These are phyloP conservation scores for Neurospora tetrasperma DNA, from an alignment of 495 filamentous ascomycete species.

Conservation along the genomic window DNA sequence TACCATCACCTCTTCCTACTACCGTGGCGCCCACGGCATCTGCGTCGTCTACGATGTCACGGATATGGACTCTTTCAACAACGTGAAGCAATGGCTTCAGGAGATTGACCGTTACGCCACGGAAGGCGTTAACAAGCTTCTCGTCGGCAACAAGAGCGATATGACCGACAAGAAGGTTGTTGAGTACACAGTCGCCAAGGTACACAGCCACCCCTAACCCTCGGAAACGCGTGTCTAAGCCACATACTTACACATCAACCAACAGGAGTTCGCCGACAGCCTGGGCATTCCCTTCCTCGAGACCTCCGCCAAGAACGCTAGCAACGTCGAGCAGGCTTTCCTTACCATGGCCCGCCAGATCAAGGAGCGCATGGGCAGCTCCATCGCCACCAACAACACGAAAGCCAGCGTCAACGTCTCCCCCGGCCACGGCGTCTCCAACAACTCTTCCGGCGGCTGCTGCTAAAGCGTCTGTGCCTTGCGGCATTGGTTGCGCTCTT, in stretches of 20 bases:
- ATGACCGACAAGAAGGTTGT: conserved; percentile 99
- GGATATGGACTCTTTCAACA: conserved; percentile 99
- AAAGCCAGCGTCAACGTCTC: conserved; percentile 95
- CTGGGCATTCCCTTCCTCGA: conserved; percentile 99
- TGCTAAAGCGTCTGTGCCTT: conserved; percentile 52
- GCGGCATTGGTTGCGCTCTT: conserved; percentile 9
- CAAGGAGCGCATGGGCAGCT: conserved; percentile 99
- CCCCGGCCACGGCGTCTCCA: conserved; percentile 87
- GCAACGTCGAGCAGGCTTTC: conserved; percentile 99
- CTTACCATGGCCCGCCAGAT: conserved; percentile 99
- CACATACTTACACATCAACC: conserved; percentile 6
- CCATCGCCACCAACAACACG: conserved; percentile 86
- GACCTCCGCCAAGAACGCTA: conserved; percentile 98
- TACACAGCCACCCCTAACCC: conserved; percentile 25
- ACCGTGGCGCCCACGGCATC: conserved; percentile 95
- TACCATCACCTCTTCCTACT: conserved; percentile 99
- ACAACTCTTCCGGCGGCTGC: conserved; percentile 81
- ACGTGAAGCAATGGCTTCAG: conserved; percentile 99
- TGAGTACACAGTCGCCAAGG: conserved; percentile 98
- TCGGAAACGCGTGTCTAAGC: not conserved
- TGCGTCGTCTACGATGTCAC: conserved; percentile 99
- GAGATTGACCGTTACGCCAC: conserved; percentile 99
- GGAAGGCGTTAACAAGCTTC: conserved; percentile 97
- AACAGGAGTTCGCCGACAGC: conserved; percentile 95
- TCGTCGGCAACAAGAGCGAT: conserved; percentile 99